A percentile compares a stretch with the other conserved stretches of the same genome.
Conservation (phyloP, 1,139 yeast species). For the Blastobotrys petasosporus region DNA sequence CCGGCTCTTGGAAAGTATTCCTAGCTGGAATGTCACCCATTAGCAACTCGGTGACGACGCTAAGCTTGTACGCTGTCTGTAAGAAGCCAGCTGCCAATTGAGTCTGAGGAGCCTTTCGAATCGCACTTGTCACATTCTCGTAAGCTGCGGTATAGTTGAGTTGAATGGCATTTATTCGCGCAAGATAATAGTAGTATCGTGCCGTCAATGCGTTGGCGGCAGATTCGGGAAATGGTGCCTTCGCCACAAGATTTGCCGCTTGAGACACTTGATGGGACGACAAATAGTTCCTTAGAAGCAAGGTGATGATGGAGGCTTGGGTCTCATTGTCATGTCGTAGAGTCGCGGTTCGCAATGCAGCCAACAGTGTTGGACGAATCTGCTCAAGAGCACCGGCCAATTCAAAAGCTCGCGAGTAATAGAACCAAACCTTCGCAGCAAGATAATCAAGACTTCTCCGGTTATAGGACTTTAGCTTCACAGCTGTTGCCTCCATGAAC, state of each 20-base stretch:
- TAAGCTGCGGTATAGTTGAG: slow-evolving; percentile 88
- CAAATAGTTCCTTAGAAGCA: slow-evolving; percentile 75
- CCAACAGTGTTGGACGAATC: slow-evolving; percentile 63
- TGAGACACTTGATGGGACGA: slow-evolving; percentile 74
- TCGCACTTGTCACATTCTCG: slow-evolving; percentile 85
- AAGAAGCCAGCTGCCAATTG: slow-evolving; percentile 78
- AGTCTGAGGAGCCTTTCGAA: slow-evolving; percentile 96
- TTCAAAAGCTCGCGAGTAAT: slow-evolving; percentile 76
- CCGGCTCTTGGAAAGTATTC: slow-evolving; percentile 63
- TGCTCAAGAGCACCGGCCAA: slow-evolving; percentile 44
- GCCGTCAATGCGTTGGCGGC: slow-evolving; percentile 89
- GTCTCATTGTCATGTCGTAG: slow-evolving; percentile 91
- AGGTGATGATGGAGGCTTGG: slow-evolving; percentile 77
- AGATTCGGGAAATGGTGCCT: slow-evolving; percentile 77
- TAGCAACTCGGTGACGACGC: slow-evolving; percentile 79
- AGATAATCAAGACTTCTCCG: slow-evolving; percentile 81
- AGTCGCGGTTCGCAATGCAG: slow-evolving; percentile 79
- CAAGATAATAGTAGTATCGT: slow-evolving; percentile 83
- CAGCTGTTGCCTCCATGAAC: slow-evolving; percentile 44
- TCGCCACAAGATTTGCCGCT: slow-evolving; percentile 85
- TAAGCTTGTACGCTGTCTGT: slow-evolving; percentile 84
- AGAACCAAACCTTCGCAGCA: slow-evolving; percentile 91
- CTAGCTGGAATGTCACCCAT: slow-evolving; percentile 98
- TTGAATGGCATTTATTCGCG: slow-evolving; percentile 86
- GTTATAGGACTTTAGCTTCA: slow-evolving; percentile 57